Evolutionary conservation across 352 stramenopile species (phyloP), one percentile per base, ranked within the genome.

Genomic region (Phytopythium oedochilum): DNA sequence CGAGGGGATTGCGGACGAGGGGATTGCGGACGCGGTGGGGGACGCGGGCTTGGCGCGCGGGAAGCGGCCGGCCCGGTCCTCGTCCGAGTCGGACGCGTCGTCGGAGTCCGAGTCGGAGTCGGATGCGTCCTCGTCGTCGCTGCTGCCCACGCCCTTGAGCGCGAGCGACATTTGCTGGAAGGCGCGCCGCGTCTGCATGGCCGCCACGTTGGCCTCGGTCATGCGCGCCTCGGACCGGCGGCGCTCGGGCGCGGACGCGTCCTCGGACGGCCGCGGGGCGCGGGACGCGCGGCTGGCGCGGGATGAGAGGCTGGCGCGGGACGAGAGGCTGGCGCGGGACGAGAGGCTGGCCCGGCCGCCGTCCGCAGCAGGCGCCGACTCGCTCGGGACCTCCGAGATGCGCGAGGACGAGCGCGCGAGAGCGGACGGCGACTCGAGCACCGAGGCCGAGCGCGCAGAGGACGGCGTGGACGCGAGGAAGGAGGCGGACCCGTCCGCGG

Each of bases 121-220:
- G 18, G 72, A 70, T 43, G 46, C 84, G 60, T 91, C 80, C 18
- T 87, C 78, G 56, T 92, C 83, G 48, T 90, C 80, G 43, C 26
- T 23, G 32, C 32, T 14, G 32, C 5, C 32, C 7, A 6, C 15
- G 18, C 6, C 15, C 18, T 34, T 14, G 44, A 9, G 15, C 15
- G 80, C 75, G n/a, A 93, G 70, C 53, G 88, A 76, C 83, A 93
- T 91, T 57, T 91, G 83, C 60, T 93, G 83, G 58, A 93, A 86
- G 12, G 80, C 83, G 26, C 83, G 83, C 0, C 83, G 80, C 35
- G 83, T 91, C 66, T 93, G 83, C 49, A 91, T 55, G 9, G 77
- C 81, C 18, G 83, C 80, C 3, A 93, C 69, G 58, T 64, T 85
- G 28, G 73, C 72, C 39, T 90, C 80, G 1, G 76, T 89, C 61